These are phyloP conservation scores for Dorcoceras hygrometricum DNA, from an alignment of 257 asterid species.

Conservation along the genomic window DNA sequence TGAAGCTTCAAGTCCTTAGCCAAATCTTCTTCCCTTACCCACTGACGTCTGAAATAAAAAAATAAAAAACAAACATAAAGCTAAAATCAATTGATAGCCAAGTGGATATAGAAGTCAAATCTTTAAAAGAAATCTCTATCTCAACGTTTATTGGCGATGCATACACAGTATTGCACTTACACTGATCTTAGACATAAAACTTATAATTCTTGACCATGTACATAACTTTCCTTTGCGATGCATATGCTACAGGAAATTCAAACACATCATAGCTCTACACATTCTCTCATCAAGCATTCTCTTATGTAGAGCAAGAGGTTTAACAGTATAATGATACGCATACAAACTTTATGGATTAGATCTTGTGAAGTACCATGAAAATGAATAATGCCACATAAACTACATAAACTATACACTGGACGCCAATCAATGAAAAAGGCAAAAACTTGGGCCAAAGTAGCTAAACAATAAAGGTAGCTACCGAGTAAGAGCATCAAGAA, in stretches of 20 bases:
- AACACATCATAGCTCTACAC: constrained; percentile 10
- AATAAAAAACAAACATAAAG: constrained; percentile 22
- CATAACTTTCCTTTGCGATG: background rate
- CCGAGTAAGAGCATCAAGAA: constrained; percentile 97
- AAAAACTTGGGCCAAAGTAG: background rate
- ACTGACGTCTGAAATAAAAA: constrained; percentile 72
- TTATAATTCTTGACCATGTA: background rate
- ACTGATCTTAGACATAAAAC: background rate
- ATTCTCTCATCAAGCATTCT: background rate
- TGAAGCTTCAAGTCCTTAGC: constrained; percentile 97
- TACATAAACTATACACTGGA: background rate
- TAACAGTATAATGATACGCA: background rate
- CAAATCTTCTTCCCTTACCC: constrained; percentile 98
- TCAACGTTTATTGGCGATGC: too few relatives aligned
- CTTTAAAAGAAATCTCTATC: background rate
- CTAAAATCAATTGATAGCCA: too few relatives aligned
- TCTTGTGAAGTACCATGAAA: background rate
- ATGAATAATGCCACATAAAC: background rate
- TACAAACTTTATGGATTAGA: background rate
- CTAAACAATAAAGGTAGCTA: constrained; percentile 18
- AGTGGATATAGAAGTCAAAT: background rate
- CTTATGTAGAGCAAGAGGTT: background rate
- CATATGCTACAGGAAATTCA: constrained; percentile 7
- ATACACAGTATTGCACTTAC: background rate
- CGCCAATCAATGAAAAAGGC: background rate